These are phyloP conservation scores for Leucosporidium creatinivorum DNA, from an alignment of 768 basidiomycete species.

Conservation along the genomic window DNA sequence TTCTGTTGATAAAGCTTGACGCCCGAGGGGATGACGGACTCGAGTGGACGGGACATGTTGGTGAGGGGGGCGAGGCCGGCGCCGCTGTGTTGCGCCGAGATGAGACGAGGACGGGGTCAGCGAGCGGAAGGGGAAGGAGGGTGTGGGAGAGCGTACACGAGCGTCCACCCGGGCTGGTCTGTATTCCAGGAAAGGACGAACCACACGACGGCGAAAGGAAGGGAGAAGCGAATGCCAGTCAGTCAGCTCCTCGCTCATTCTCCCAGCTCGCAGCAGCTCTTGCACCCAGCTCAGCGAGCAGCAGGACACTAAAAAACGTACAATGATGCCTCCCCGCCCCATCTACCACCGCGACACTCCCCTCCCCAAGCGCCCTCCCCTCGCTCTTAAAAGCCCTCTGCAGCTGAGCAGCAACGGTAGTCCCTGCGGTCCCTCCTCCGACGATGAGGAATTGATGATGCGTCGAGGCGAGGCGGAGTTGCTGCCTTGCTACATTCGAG, in stretches of 20 bases:
- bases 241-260: not conserved
- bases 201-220: no score
- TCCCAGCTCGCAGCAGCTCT: no score
- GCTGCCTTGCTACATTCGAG: no score
- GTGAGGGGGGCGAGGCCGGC: conserved; percentile 68
- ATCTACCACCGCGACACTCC: conserved; percentile 82
- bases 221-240: not conserved
- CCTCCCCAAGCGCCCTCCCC: conserved; percentile 58
- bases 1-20: conserved; percentile 63
- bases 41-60: conserved; percentile 56
- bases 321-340: conserved; percentile 75
- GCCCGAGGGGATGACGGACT: conserved; percentile 64
- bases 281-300: no score
- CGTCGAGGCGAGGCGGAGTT: conserved; percentile 25
- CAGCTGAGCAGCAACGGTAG: conserved; percentile 80
- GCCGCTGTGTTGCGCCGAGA: conserved; percentile 56
- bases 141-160: conserved; percentile 17
- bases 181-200: no score
- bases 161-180: conserved; percentile 78
- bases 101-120: not conserved
- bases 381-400: conserved; percentile 67
- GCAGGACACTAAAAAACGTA: no score
- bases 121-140: not conserved
- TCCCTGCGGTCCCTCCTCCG: conserved; percentile 62
- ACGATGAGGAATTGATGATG: conserved; percentile 79